phyloP scores from a whole-genome alignment of 495 filamentous ascomycete genomes.

The Pyrenula massariospora region DNA sequence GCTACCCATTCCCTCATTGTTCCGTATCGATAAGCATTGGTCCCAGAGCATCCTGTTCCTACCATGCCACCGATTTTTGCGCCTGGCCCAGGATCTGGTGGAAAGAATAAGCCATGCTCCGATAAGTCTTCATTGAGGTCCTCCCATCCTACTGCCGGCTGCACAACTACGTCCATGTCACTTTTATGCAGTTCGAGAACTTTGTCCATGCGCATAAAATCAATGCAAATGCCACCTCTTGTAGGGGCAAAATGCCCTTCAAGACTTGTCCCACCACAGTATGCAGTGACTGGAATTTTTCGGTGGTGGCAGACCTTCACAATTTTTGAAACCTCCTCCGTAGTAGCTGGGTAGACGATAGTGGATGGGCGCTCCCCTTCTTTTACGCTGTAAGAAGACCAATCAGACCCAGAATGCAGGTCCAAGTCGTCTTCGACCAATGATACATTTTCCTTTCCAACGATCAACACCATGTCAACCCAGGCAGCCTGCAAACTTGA shows the following conservation, averaged over 20 bases:
- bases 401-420: constrained; percentile 72
- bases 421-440: constrained; percentile 55
- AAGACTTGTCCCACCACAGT: constrained; percentile 51
- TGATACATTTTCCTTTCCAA: constrained; percentile 77
- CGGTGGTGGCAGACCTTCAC: constrained; percentile 54
- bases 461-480: constrained; percentile 76
- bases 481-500: constrained; percentile 85
- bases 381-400: constrained; percentile 64
- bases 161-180: constrained; percentile 55
- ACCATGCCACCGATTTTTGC: constrained; percentile 63
- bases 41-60: constrained; percentile 53
- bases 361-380: constrained; percentile 31
- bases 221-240: constrained; percentile 49
- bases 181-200: constrained; percentile 43
- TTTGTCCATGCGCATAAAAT: constrained; percentile 52
- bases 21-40: constrained; percentile 56
- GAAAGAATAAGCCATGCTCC: constrained; percentile 49
- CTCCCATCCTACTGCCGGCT: constrained; percentile 56
- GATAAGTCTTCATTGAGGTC: constrained; percentile 45
- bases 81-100: constrained; percentile 54
- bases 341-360: constrained; percentile 38
- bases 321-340: constrained; percentile 44
- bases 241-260: constrained; percentile 54
- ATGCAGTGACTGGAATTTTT: constrained; percentile 51
- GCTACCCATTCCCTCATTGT: constrained; percentile 63